Base-by-base conservation (phyloP, 352 stramenopile species). In the Pseudoperonospora humuli region DNA sequence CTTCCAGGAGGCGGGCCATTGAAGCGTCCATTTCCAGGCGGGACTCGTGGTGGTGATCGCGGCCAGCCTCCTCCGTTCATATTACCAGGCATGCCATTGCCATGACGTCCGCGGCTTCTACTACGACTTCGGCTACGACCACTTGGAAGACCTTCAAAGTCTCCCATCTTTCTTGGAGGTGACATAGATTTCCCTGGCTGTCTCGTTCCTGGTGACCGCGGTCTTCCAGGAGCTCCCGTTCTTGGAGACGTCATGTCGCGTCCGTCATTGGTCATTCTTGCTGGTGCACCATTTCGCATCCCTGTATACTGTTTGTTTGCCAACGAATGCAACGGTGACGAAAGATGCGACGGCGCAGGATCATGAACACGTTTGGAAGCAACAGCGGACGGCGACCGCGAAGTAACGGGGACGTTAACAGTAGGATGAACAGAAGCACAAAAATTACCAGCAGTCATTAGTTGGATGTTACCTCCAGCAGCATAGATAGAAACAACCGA, bases 371-470 rank as follows among this genome's bases (percentile, higher is more conserved):
- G 43, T 57, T 57, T 38, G 28, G 55, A 54, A 18, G 51, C 44
- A 59, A 34, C 39, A 54, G 47, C 45, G 13, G 59, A 60, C 38
- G 50, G 49, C 20, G 55, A 63, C 19, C 53, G 3, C 25, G 38
- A 33, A 53, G 40, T 27, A 48, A 45, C 11, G 50, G 40, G 20
- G 3, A 20, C 14, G 47, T 49, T 37, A 50, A 14, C 5, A 38
- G 26, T 32, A 42, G 35, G 10, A 46, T 31, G 4, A 51, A 33
- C 18, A 46, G 43, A 49, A 52, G 49, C 39, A 64, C 48, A 55
- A 61, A 36, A 51, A 64, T 44, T 55, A 42, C 48, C 61, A 64
- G 57, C 44, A 57, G 32, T 46, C 35, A 56, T 67, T 64, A 63
- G 61, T 66, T 57, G n/a, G n/a, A 36, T 54, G 23, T 50, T 45